phyloP scores from a whole-genome alignment of 148 eudicot genomes.

The Nepenthes gracilis region DNA sequence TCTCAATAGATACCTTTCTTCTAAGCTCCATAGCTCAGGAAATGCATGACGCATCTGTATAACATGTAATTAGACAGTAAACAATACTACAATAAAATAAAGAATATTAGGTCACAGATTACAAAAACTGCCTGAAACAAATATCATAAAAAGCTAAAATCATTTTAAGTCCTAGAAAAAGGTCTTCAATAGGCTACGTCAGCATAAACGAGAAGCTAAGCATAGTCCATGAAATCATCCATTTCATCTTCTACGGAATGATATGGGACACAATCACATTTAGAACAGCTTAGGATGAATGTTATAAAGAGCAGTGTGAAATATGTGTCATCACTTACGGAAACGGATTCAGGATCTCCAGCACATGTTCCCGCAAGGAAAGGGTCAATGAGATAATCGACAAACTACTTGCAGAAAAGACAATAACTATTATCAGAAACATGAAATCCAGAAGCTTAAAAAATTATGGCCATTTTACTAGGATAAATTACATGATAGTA shows the following conservation, averaged over 20 bases:
- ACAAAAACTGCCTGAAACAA: no score
- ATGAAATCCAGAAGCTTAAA: constrained; percentile 2
- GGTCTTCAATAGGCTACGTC: no score
- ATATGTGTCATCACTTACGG: constrained; percentile 41
- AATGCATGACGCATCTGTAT: constrained; percentile 75
- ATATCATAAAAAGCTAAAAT: no score
- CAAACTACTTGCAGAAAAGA: constrained; percentile 37
- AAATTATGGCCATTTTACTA: background rate
- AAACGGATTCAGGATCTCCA: constrained; percentile 91
- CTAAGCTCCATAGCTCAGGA: constrained; percentile 89
- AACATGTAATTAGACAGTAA: constrained; percentile 8
- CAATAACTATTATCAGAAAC: constrained; percentile 2
- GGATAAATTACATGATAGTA: constrained; percentile 6
- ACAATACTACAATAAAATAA: background rate
- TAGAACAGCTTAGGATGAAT: background rate
- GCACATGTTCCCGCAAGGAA: constrained; percentile 89
- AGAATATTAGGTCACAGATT: no score
- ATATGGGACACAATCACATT: background rate
- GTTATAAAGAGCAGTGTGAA: background rate
- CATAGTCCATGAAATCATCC: no score
- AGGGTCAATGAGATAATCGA: constrained; percentile 88
- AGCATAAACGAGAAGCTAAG: no score
- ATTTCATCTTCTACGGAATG: no score
- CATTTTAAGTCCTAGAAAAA: no score
- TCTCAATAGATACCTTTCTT: constrained; percentile 42